Base-by-base conservation (phyloP, 2,329 filamentous ascomycete genomes). In the Whalleya microplaca region DNA sequence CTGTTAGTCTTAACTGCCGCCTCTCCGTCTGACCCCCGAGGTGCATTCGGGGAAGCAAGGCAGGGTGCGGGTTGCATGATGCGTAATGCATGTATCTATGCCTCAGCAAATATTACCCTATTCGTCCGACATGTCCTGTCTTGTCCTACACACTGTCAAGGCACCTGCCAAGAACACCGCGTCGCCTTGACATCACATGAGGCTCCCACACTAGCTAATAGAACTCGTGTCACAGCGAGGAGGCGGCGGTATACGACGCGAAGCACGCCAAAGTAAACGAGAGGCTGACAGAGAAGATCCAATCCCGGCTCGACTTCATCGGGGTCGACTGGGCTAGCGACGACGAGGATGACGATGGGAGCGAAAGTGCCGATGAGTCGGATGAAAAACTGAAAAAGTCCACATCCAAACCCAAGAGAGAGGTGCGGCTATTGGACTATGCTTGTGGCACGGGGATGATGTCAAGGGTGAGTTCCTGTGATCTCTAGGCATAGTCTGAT, bases 381-480 rank as follows among this genome's bases (percentile, higher is more conserved):
- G 65, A 68, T 21, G 63, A 66, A 5, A 21, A 32, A 4, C 20
- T 32, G 29, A 55, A 48, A 20, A 51, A 59, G 45, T 12, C 52
- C 7, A 10, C 32, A 12, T 37, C 27, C 37, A 40, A 41, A 40
- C 56, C 64, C 1, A 63, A 58, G 46, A 75, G 64, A 66, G 67
- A 65, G 53, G 76, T 85, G 42, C 80, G 81, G 45, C 73, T 91
- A 19, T 76, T 92, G 1, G 90, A 93, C 69, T 93, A 92, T 72
- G 90, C 90, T 16, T 92, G 89, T 68, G 90, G 90, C 8, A 87
- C 87, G 5, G 88, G 88, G 2, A 72, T 84, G 52, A 77, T 90
- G 60, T 88, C 87, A 12, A 79, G 82, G 71, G 87, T 89, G 69
- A 63, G 79, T 73, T 19, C 4, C n/a, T n/a, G n/a, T n/a, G n/a